Conservation (phyloP, 1,284 basidiomycete species). For the Pyrrhoderma lamaoense region DNA sequence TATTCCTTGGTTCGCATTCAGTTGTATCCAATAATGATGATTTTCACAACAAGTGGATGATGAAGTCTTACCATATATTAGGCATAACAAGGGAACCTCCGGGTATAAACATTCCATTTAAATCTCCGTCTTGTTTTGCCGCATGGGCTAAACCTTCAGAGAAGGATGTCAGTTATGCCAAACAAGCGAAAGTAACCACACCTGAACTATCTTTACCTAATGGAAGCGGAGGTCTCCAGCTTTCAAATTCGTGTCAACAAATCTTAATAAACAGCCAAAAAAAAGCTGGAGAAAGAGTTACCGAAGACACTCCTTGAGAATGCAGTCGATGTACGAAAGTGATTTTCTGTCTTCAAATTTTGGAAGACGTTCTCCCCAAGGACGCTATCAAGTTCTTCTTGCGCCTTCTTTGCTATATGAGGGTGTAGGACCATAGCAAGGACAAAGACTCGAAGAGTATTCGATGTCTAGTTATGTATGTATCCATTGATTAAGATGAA, state of each 20-base stretch:
- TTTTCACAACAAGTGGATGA: background rate
- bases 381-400: slow-evolving; percentile 10
- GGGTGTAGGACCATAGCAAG: slow-evolving; percentile 7
- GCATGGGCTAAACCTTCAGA: background rate
- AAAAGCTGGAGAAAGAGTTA: too few species aligned
- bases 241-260: background rate
- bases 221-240: slow-evolving; percentile 9
- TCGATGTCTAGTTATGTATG: background rate
- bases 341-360: slow-evolving; percentile 21
- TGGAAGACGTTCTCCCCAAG: slow-evolving; percentile 22
- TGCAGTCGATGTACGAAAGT: slow-evolving; percentile 26
- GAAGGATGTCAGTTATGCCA: too few species aligned
- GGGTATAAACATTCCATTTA: slow-evolving; percentile 13
- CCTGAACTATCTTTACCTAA: slow-evolving; percentile 5
- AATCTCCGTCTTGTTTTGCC: slow-evolving; percentile 2
- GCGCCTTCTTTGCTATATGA: slow-evolving; percentile 10
- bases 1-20: slow-evolving; percentile 3
- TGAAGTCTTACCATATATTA: slow-evolving; percentile 16
- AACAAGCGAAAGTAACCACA: too few species aligned
- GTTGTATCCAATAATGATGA: background rate
- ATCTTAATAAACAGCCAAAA: too few species aligned
- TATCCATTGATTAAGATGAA: too few species aligned
- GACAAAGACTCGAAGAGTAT: slow-evolving; percentile 5
- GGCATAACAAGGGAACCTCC: slow-evolving; percentile 10
- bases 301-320: slow-evolving; percentile 26